phyloP scores from a whole-genome alignment of 1,284 basidiomycete genomes.

The Anthracocystis setariae region DNA sequence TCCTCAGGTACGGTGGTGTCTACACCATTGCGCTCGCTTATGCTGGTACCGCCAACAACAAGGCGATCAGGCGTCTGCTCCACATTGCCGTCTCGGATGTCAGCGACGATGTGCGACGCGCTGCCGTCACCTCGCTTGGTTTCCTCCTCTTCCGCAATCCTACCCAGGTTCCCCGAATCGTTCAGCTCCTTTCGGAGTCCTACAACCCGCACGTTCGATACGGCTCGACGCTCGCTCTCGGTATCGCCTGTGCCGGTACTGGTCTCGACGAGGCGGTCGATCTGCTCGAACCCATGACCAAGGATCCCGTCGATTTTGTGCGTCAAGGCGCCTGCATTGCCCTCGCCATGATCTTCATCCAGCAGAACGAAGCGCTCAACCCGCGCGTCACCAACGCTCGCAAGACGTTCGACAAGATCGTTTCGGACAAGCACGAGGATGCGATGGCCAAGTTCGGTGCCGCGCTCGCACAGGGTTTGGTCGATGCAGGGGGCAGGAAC shows the following conservation, averaged over 20 bases:
- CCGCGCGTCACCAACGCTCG: constrained; percentile 61
- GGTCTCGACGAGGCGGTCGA: constrained; percentile 66
- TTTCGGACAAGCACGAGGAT: constrained; percentile 67
- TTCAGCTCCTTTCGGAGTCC: constrained; percentile 67
- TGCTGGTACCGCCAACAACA: constrained; percentile 68
- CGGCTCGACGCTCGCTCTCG: constrained; percentile 66
- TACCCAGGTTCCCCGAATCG: constrained; percentile 66
- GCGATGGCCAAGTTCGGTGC: constrained; percentile 68
- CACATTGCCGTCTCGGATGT: constrained; percentile 67
- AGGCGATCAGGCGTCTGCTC: constrained; percentile 62
- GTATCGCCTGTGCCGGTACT: constrained; percentile 67
- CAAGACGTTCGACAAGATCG: constrained; percentile 64
- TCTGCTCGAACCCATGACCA: constrained; percentile 66
- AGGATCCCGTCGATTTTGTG: constrained; percentile 67
- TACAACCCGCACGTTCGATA: constrained; percentile 68
- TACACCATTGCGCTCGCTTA: constrained; percentile 67
- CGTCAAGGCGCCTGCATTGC: constrained; percentile 67
- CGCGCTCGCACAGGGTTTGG: constrained; percentile 63
- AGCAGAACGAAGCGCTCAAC: constrained; percentile 67
- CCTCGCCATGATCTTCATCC: constrained; percentile 65
- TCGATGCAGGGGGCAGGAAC: constrained; percentile 67
- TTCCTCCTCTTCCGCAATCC: constrained; percentile 68
- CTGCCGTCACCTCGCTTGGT: constrained; percentile 64
- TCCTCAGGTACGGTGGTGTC: constrained; percentile 66
- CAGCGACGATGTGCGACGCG: constrained; percentile 67